These are phyloP conservation scores for Naganishia albida DNA, from an alignment of 1,284 basidiomycete species.

Conservation along the genomic window DNA sequence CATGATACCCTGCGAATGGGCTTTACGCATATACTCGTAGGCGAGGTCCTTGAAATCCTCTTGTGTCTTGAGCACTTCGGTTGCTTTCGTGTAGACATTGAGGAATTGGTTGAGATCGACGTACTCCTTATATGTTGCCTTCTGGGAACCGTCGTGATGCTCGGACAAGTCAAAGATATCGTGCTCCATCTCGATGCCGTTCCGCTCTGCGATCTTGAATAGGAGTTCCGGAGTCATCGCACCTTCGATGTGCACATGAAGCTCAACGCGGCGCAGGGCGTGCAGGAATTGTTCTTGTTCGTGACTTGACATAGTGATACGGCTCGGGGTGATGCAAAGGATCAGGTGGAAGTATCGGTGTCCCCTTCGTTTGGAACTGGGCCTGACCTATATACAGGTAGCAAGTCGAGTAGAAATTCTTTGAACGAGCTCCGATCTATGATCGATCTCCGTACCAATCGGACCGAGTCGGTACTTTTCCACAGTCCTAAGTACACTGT, in stretches of 20 bases:
- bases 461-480: too few relatives aligned
- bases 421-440: too few relatives aligned
- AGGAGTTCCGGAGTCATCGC: constrained; percentile 37
- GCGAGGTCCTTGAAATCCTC: constrained; percentile 38
- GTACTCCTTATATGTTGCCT: constrained; percentile 38
- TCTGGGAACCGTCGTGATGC: constrained; percentile 31
- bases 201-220: constrained; percentile 37
- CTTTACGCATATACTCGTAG: constrained; percentile 36
- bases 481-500: too few relatives aligned
- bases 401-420: background rate
- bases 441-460: too few relatives aligned
- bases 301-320: background rate
- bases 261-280: constrained; percentile 33
- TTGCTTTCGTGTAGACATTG: constrained; percentile 35
- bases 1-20: constrained; percentile 34
- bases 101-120: constrained; percentile 41
- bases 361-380: background rate
- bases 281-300: constrained; percentile 21
- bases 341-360: background rate
- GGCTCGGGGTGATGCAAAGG: too few relatives aligned
- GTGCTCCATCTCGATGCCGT: constrained; percentile 34
- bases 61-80: constrained; percentile 37
- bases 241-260: constrained; percentile 43
- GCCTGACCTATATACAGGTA: background rate
- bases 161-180: constrained; percentile 21